A percentile compares a stretch with the other conserved stretches of the same genome.
phyloP scores from a whole-genome alignment of 2,329 filamentous ascomycete genomes.

The Orbilia brochopaga region DNA sequence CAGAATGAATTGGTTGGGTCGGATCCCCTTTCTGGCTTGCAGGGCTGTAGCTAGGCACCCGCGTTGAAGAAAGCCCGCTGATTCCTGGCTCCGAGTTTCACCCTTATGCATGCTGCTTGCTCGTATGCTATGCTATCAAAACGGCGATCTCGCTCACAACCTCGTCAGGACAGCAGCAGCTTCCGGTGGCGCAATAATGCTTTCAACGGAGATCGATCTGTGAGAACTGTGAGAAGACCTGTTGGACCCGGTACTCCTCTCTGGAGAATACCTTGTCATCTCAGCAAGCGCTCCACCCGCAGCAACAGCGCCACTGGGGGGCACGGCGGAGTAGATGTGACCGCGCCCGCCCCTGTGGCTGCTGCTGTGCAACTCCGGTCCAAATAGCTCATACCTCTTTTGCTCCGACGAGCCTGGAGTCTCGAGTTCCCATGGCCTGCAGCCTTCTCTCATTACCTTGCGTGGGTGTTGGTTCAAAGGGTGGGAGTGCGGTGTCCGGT shows the following conservation, averaged over 20 bases:
- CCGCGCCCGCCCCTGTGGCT: slow-evolving; percentile 19
- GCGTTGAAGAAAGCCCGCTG: slow-evolving; percentile 12
- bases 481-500: slow-evolving; percentile 45
- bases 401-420: slow-evolving; percentile 37
- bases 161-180: slow-evolving; percentile 50
- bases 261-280: slow-evolving; percentile 50
- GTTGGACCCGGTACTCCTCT: slow-evolving; percentile 42
- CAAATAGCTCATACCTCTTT: slow-evolving; percentile 48
- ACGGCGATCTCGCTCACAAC: slow-evolving; percentile 41
- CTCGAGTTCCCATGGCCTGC: slow-evolving; percentile 46
- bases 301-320: slow-evolving; percentile 33
- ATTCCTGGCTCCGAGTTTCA: slow-evolving; percentile 43
- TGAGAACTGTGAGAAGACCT: slow-evolving; percentile 51
- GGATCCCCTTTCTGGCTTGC: slow-evolving; percentile 5
- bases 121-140: too few relatives aligned
- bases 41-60: slow-evolving; percentile 30
- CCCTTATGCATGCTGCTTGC: slow-evolving; percentile 37
- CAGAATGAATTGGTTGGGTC: slow-evolving; percentile 22
- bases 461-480: slow-evolving; percentile 52
- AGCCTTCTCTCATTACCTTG: slow-evolving; percentile 49
- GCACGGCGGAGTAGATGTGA: slow-evolving; percentile 7
- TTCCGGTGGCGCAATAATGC: slow-evolving; percentile 50
- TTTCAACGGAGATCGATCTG: slow-evolving; percentile 53
- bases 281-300: slow-evolving; percentile 49
- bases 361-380: slow-evolving; percentile 45